A percentile compares a stretch with the other conserved stretches of the same genome.
These are phyloP conservation scores for Pythium biforme DNA, from an alignment of 352 stramenopile species.

Conservation along the genomic window DNA sequence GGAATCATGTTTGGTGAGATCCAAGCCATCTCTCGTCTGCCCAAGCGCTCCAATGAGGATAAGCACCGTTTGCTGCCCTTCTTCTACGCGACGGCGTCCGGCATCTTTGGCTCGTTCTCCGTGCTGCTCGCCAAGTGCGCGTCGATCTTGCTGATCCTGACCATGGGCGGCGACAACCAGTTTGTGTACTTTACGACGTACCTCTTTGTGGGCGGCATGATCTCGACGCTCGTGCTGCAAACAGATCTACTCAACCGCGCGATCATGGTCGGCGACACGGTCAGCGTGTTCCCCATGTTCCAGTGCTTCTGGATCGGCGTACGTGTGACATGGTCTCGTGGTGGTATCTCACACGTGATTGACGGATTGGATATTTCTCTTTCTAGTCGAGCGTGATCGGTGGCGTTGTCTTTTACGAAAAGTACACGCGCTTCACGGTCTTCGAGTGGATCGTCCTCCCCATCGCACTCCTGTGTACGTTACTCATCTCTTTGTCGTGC, in stretches of 20 bases:
- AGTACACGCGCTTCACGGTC: conserved; percentile 72
- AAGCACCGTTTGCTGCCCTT: conserved; percentile 73
- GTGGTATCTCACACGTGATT: neutral
- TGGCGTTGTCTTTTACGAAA: conserved; percentile 84
- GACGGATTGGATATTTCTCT: conserved; percentile 15
- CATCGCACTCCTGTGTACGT: conserved; percentile 70
- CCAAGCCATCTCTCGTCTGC: conserved; percentile 55
- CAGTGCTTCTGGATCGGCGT: conserved; percentile 89
- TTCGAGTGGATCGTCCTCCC: conserved; percentile 86
- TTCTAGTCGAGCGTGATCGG: conserved; percentile 76
- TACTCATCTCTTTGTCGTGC: neutral
- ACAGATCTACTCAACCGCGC: conserved; percentile 81
- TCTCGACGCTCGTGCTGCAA: conserved; percentile 79
- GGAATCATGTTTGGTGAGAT: conserved; percentile 73
- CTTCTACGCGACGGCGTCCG: conserved; percentile 77
- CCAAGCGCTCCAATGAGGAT: conserved; percentile 47
- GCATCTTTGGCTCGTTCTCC: conserved; percentile 83
- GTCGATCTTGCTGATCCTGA: conserved; percentile 79
- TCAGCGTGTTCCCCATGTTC: conserved; percentile 87
- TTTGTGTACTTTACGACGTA: conserved; percentile 87
- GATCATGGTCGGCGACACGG: conserved; percentile 83
- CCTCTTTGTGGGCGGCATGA: conserved; percentile 79
- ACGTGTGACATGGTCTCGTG: conserved; percentile 17
- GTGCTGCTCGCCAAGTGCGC: conserved; percentile 83
- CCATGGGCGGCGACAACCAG: conserved; percentile 76